phyloP scores from a whole-genome alignment of 176 grass and related monocot genomes.

The Alopecurus myosuroides region DNA sequence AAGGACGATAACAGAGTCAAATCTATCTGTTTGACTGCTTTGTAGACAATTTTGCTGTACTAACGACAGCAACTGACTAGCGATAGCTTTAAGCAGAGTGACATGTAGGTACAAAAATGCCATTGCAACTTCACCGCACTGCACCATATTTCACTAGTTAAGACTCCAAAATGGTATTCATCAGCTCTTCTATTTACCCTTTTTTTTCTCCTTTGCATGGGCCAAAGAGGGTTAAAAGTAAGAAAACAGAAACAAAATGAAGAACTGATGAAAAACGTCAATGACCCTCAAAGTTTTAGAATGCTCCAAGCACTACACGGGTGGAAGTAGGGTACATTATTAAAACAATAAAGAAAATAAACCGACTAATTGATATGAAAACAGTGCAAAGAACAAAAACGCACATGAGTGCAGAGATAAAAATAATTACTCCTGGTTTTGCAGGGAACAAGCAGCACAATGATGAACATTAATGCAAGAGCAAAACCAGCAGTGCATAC shows the following conservation, averaged over 20 bases:
- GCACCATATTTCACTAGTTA: not conserved
- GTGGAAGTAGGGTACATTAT: not conserved
- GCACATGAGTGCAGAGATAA: not conserved
- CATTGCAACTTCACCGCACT: not conserved
- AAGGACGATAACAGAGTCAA: not conserved
- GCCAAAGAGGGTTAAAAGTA: not conserved
- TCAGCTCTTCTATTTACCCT: not conserved
- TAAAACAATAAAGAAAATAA: not conserved
- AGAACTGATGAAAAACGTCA: not conserved
- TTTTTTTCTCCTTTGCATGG: not conserved
- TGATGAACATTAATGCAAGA: not conserved
- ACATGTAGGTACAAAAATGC: not conserved
- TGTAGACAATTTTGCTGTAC: not conserved
- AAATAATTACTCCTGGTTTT: not conserved
- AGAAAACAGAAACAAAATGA: not conserved
- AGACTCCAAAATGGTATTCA: not conserved
- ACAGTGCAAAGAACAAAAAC: not conserved
- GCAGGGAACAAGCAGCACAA: not conserved
- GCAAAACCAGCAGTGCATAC: not conserved
- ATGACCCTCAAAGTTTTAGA: not conserved
- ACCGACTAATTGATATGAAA: not conserved
- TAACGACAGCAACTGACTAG: not conserved
- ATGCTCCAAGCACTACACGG: not conserved
- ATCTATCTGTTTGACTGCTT: constrained; percentile 1
- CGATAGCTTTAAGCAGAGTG: not conserved